Evolutionary conservation across 2,329 filamentous ascomycete species (phyloP).

Genomic region (Hypoxylon sp.): DNA sequence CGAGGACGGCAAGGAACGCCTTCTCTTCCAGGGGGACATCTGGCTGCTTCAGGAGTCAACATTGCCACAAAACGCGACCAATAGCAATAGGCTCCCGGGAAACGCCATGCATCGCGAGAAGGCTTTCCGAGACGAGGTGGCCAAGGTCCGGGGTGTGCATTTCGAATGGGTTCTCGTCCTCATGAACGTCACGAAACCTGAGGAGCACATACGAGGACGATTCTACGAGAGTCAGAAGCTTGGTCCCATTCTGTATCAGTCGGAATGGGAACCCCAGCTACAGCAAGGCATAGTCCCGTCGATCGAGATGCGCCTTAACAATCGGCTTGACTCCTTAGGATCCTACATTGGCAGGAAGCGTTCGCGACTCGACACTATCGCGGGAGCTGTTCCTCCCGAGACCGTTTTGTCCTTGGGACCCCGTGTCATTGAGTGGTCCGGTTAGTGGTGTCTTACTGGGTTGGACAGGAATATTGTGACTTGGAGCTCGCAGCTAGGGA

Average conservation of each 20-base stretch:
- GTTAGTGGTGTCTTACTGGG: not conserved
- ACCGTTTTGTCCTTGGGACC: conserved; percentile 23
- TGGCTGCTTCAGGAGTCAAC: conserved; percentile 48
- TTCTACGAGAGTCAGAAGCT: conserved; percentile 71
- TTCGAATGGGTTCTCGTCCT: conserved; percentile 55
- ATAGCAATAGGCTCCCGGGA: conserved; percentile 40
- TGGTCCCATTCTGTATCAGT: conserved; percentile 65
- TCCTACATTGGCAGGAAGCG: conserved; percentile 56
- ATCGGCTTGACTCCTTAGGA: conserved; percentile 64
- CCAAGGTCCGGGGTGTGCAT: conserved; percentile 41
- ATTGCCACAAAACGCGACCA: conserved; percentile 25
- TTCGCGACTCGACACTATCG: conserved; percentile 42
- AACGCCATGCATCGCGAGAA: conserved; percentile 51
- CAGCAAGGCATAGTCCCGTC: conserved; percentile 61
- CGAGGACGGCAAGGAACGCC: conserved; percentile 32
- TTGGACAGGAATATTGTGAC: not conserved
- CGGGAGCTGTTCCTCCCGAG: conserved; percentile 38
- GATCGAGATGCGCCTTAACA: conserved; percentile 67
- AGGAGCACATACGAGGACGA: conserved; percentile 66
- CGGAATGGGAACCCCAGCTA: conserved; percentile 53
- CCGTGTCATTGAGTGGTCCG: conserved; percentile 24
- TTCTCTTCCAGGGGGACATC: conserved; percentile 51
- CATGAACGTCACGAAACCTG: conserved; percentile 53
- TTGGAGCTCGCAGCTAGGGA: not conserved
- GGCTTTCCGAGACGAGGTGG: conserved; percentile 52